Percentiles rank a stretch among this genome's conserved stretches.
These are phyloP conservation scores for Lactarius akahatsu DNA, from an alignment of 768 basidiomycete species.

Conservation along the genomic window DNA sequence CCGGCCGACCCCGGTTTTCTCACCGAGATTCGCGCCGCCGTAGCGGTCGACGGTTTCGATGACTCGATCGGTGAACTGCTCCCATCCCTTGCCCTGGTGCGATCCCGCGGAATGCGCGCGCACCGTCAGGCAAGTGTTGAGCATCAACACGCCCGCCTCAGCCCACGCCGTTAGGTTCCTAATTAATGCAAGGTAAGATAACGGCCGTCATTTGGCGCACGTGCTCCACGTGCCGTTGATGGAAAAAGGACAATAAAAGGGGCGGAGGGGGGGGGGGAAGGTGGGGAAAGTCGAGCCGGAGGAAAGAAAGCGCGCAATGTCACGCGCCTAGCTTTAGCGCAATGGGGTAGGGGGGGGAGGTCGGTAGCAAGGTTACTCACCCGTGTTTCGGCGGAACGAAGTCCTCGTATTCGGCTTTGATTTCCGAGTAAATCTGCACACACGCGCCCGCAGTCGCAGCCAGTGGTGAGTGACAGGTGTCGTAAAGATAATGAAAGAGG, in stretches of 20 bases:
- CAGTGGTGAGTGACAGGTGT: constrained; percentile 21
- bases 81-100: constrained; percentile 88
- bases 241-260: neutral
- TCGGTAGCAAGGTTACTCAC: constrained; percentile 45
- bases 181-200: neutral
- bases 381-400: constrained; percentile 83
- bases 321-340: constrained; percentile 1
- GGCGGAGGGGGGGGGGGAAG: neutral
- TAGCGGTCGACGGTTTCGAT: constrained; percentile 75
- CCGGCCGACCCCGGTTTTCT: constrained; percentile 53
- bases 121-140: constrained; percentile 93
- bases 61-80: constrained; percentile 82
- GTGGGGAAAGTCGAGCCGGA: neutral
- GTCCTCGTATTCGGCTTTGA: constrained; percentile 76
- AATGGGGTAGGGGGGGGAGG: neutral
- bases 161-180: constrained; percentile 85
- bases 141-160: constrained; percentile 80
- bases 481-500: constrained; percentile 3
- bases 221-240: neutral
- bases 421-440: constrained; percentile 80
- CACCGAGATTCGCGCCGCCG: constrained; percentile 66
- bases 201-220: neutral
- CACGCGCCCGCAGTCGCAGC: constrained; percentile 22
- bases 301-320: neutral
- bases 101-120: constrained; percentile 72